Evolutionary conservation across 768 basidiomycete genomes (phyloP).

Genomic region (Amyloporia xantha): DNA sequence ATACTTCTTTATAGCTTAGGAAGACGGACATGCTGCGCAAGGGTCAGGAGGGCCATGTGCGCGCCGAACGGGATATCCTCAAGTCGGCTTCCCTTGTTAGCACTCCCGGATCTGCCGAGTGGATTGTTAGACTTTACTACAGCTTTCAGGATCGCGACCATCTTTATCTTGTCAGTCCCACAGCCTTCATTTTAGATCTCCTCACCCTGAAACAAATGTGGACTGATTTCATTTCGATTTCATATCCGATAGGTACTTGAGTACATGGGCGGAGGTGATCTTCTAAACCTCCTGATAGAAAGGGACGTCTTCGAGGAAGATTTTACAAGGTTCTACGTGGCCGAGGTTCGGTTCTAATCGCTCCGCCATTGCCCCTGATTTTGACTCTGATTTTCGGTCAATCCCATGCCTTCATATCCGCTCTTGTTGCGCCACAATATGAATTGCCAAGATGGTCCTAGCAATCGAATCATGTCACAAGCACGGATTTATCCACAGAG

Average conservation of each 20-base stretch:
- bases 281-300: constrained; percentile 93
- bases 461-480: constrained; percentile 91
- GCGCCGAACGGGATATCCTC: constrained; percentile 90
- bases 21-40: constrained; percentile 93
- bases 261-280: constrained; percentile 95
- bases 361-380: constrained; percentile 7
- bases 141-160: constrained; percentile 94
- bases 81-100: constrained; percentile 81
- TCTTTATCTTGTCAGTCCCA: constrained; percentile 76
- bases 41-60: constrained; percentile 95
- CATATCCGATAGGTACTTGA: constrained; percentile 70
- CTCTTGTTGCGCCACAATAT: neutral
- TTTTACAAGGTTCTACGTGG: constrained; percentile 89
- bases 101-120: constrained; percentile 72
- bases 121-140: constrained; percentile 92
- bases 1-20: constrained; percentile 45
- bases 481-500: constrained; percentile 94
- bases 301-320: constrained; percentile 85
- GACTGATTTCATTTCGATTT: constrained; percentile 53
- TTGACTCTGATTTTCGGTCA: constrained; percentile 9
- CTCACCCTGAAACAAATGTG: constrained; percentile 17
- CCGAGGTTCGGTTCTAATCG: constrained; percentile 56
- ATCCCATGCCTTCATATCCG: neutral
- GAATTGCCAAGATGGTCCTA: constrained; percentile 70
- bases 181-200: constrained; percentile 12